phyloP scores from a whole-genome alignment of 2,329 filamentous ascomycete genomes.

The Fusarium temperatum region DNA sequence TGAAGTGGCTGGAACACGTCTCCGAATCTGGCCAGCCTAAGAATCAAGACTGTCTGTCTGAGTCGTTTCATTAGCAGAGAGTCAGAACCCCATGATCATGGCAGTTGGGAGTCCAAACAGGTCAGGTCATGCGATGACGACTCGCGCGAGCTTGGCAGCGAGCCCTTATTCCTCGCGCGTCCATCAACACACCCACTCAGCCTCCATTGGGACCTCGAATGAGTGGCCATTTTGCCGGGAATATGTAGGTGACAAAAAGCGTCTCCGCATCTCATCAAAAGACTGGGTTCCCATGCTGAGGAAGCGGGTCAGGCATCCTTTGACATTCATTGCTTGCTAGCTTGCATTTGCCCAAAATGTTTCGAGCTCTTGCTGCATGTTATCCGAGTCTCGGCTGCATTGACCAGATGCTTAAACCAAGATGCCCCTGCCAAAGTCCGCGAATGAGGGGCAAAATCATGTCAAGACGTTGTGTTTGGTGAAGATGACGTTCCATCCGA shows the following conservation, averaged over 20 bases:
- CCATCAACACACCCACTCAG: conserved; percentile 1
- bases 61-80: not conserved
- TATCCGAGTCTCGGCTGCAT: conserved; percentile 6
- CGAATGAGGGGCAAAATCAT: conserved; percentile 4
- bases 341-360: not conserved
- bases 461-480: conserved; percentile 6
- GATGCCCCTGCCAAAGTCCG: conserved; percentile 8
- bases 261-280: not conserved
- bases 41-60: not conserved
- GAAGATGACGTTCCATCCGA: conserved; percentile 29
- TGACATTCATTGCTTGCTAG: not conserved
- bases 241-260: not conserved
- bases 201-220: not conserved
- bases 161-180: not conserved
- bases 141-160: conserved; percentile 6
- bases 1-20: conserved; percentile 27
- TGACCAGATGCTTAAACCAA: conserved; percentile 20
- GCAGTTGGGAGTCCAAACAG: not conserved
- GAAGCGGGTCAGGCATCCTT: conserved; percentile 22
- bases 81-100: conserved; percentile 14
- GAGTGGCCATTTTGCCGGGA: conserved; percentile 4
- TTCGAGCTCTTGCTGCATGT: not conserved
- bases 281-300: not conserved
- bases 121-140: conserved; percentile 25
- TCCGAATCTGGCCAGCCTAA: conserved; percentile 19